These are phyloP conservation scores for Diplotaxis tenuifolia DNA, from an alignment of 345 rosid species.

Conservation along the genomic window DNA sequence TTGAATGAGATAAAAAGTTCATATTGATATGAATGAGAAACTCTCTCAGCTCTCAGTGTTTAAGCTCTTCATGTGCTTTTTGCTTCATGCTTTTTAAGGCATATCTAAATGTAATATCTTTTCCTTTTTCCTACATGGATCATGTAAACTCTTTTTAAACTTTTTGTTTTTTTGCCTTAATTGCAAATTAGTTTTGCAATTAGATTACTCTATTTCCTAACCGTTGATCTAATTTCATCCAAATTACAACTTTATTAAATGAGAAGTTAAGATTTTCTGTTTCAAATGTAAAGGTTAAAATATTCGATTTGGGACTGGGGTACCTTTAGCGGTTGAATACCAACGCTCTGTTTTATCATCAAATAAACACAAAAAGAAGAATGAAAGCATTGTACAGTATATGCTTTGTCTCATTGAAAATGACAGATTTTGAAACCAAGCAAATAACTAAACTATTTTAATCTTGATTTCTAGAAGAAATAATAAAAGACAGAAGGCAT, in stretches of 20 bases:
- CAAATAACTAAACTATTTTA: not conserved
- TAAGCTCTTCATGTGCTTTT: conserved; percentile 7
- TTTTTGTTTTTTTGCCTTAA: not conserved
- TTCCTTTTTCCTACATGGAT: not conserved
- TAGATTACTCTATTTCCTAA: not conserved
- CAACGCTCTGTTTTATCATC: not conserved
- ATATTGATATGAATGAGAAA: not conserved
- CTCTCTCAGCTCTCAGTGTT: not conserved
- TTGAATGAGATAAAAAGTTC: not conserved
- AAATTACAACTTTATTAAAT: too few relatives aligned
- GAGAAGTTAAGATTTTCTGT: too few relatives aligned
- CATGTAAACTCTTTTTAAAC: conserved; percentile 3
- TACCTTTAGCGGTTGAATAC: not conserved
- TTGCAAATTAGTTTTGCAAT: conserved; percentile 3
- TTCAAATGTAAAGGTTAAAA: too few relatives aligned
- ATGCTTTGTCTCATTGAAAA: conserved; percentile 13
- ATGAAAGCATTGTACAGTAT: conserved; percentile 9
- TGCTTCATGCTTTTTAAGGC: not conserved
- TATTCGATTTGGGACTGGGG: not conserved
- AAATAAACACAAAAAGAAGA: conserved; percentile 21
- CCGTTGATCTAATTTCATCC: not conserved
- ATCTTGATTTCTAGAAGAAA: not conserved
- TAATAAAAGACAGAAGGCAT: conserved; percentile 9
- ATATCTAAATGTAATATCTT: not conserved
- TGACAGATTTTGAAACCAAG: conserved; percentile 27